Conservation (phyloP, 345 rosid species). For the Punica granatum region DNA sequence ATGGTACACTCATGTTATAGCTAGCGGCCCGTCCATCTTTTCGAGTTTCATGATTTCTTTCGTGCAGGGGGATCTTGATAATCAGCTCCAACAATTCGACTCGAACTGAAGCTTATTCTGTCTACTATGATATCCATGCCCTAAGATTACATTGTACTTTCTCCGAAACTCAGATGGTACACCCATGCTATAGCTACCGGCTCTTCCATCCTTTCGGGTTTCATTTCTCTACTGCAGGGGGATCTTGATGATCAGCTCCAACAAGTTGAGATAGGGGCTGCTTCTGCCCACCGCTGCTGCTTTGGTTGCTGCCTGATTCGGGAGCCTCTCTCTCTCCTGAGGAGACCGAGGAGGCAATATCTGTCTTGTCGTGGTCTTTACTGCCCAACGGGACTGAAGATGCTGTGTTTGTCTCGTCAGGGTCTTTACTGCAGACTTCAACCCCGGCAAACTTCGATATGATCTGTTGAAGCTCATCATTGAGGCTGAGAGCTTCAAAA, state of each 20-base stretch:
- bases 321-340: not conserved
- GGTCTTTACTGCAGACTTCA: not conserved
- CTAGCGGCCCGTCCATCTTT: not conserved
- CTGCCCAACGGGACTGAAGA: not conserved
- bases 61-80: not conserved
- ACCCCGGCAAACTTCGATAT: conserved; percentile 22
- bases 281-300: not conserved
- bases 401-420: not conserved
- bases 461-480: conserved; percentile 63
- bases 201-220: not conserved
- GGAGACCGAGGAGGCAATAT: not conserved
- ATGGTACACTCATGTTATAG: not conserved
- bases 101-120: no score
- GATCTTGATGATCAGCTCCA: not conserved
- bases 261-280: not conserved
- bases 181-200: not conserved
- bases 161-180: not conserved
- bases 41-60: not conserved
- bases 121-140: no score
- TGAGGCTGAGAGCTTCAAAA: conserved; percentile 68
- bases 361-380: not conserved
- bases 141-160: no score
- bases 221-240: not conserved
- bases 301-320: not conserved
- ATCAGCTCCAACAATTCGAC: no score